Percentiles rank a stretch among this genome's conserved stretches.
These are phyloP conservation scores for Dorcoceras hygrometricum DNA, from an alignment of 257 asterid species.

Conservation along the genomic window DNA sequence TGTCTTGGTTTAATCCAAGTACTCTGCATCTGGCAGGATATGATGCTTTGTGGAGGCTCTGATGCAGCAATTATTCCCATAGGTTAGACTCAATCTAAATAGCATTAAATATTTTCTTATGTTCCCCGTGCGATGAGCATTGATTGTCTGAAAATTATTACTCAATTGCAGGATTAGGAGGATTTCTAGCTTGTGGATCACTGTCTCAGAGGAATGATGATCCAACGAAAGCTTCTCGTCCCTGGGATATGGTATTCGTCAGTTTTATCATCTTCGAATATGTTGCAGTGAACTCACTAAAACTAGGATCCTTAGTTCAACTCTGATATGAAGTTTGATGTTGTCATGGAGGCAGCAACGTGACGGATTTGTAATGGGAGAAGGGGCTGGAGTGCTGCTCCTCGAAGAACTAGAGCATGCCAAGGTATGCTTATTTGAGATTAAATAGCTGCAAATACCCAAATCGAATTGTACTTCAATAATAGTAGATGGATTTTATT, in stretches of 20 bases:
- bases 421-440: conserved; percentile 19
- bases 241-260: conserved; percentile 40
- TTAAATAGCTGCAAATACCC: not conserved
- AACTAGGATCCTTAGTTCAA: not conserved
- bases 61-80: conserved; percentile 44
- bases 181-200: conserved; percentile 44
- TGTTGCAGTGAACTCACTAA: not conserved
- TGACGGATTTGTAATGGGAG: conserved; percentile 54
- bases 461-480: not conserved
- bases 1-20: no score
- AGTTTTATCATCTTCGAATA: not conserved
- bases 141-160: not conserved
- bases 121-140: not conserved
- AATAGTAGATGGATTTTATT: not conserved
- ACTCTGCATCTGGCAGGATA: conserved; percentile 29
- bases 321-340: not conserved
- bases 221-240: conserved; percentile 47
- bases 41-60: conserved; percentile 55
- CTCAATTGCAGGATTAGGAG: conserved; percentile 40
- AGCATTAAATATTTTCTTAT: not conserved
- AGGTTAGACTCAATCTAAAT: conserved; percentile 24
- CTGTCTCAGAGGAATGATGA: conserved; percentile 41
- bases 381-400: conserved; percentile 54
- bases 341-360: conserved; percentile 29
- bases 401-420: conserved; percentile 53